Percentiles rank a stretch among this genome's conserved stretches.
Conservation (phyloP, 768 basidiomycete genomes). For the Phylloporus arenicola region DNA sequence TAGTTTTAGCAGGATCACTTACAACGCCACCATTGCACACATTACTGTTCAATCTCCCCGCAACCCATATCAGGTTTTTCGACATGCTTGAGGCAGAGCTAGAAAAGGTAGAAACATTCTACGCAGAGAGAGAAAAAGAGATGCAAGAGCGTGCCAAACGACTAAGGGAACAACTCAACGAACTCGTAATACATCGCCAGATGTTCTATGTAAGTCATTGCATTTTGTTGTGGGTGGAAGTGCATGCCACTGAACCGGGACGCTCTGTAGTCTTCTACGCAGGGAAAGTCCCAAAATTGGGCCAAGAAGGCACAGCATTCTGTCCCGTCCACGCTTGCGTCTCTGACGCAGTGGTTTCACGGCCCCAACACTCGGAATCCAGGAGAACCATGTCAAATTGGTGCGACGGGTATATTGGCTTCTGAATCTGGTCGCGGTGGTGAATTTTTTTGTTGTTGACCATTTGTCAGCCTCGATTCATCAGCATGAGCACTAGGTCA, state of each 20-base stretch:
- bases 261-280: slow-evolving; percentile 5
- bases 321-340: slow-evolving; percentile 2
- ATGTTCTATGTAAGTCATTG: slow-evolving; percentile 44
- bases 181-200: slow-evolving; percentile 64
- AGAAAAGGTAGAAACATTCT: slow-evolving; percentile 83
- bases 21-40: slow-evolving; percentile 37
- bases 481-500: not conserved
- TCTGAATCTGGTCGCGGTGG: slow-evolving; percentile 19
- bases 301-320: slow-evolving; percentile 1
- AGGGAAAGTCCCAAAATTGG: slow-evolving; percentile 7
- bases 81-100: slow-evolving; percentile 68
- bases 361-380: not conserved
- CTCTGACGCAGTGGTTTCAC: slow-evolving; percentile 2
- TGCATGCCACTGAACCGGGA: not conserved
- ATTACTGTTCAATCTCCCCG: slow-evolving; percentile 50
- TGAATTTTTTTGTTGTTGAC: not conserved
- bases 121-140: slow-evolving; percentile 60
- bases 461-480: not conserved
- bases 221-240: not conserved
- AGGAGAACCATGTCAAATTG: slow-evolving; percentile 4
- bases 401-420: not conserved
- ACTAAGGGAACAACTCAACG: slow-evolving; percentile 65
- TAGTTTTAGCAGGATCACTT: not conserved
- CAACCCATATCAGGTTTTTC: slow-evolving; percentile 67
- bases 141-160: slow-evolving; percentile 42